Evolutionary conservation across 2,329 filamentous ascomycete genomes (phyloP).

Genomic region (Clathrospora elynae): DNA sequence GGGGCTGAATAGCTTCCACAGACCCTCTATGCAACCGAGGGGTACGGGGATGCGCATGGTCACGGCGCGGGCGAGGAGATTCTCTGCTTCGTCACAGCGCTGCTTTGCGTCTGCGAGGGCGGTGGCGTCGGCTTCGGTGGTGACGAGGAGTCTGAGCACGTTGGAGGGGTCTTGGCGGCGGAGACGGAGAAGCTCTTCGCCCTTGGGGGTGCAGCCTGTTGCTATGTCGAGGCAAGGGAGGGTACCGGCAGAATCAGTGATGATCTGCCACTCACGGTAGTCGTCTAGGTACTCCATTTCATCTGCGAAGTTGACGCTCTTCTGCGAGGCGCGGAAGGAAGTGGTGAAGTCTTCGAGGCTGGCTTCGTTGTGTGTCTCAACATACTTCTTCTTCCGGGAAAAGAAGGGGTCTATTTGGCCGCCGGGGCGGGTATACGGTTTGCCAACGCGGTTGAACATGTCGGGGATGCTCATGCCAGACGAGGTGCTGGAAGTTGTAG

Average conservation of each 20-base stretch:
- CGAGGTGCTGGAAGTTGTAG: conserved; percentile 10
- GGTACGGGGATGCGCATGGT: conserved; percentile 32
- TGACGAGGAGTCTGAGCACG: conserved; percentile 5
- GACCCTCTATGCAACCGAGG: conserved; percentile 29
- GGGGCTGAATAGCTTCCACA: conserved; percentile 37
- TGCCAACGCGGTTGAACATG: conserved; percentile 26
- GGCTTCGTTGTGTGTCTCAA: conserved; percentile 27
- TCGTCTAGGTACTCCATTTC: conserved; percentile 27
- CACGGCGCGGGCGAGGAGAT: conserved; percentile 26
- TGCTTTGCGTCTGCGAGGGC: conserved; percentile 7
- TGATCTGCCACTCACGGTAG: conserved; percentile 15
- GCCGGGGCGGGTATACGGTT: conserved; percentile 26
- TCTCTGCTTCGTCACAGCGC: conserved; percentile 15
- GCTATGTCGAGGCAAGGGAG: conserved; percentile 34
- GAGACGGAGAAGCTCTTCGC: conserved; percentile 30
- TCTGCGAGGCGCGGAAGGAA: conserved; percentile 17
- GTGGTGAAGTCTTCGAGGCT: conserved; percentile 21
- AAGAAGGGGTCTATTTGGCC: conserved; percentile 22
- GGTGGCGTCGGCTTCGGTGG: conserved; percentile 1
- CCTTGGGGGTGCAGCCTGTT: conserved; percentile 36
- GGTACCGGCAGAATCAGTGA: conserved; percentile 7
- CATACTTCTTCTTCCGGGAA: conserved; percentile 11
- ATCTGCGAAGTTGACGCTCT: conserved; percentile 35
- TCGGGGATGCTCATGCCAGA: conserved; percentile 31
- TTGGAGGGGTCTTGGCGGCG: conserved; percentile 13